Conservation (phyloP, 768 basidiomycete species). For the Chalciporus sphaerocephalus region DNA sequence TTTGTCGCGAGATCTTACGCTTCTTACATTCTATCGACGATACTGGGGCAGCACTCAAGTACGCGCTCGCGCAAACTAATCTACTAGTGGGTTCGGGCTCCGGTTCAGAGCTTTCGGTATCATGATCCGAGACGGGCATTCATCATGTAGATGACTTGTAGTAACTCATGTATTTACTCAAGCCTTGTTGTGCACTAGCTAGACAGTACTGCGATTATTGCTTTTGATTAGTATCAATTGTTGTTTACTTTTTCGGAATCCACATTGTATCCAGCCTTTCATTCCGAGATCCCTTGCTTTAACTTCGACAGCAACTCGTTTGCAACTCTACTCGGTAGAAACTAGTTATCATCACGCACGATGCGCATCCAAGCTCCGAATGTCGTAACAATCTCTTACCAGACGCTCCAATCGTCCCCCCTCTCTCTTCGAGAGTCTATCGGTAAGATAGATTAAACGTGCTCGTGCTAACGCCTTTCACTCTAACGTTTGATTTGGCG, state of each 20-base stretch:
- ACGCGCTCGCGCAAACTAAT: slow-evolving; percentile 54
- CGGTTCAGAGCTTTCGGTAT: not conserved
- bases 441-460: slow-evolving; percentile 41
- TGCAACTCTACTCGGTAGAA: not conserved
- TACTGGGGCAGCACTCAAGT: slow-evolving; percentile 63
- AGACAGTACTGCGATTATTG: no score
- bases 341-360: slow-evolving; percentile 5
- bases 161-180: not conserved
- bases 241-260: no score
- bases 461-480: not conserved
- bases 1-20: slow-evolving; percentile 87
- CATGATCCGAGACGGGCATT: not conserved
- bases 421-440: slow-evolving; percentile 55
- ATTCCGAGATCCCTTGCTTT: no score
- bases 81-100: slow-evolving; percentile 20
- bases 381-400: slow-evolving; percentile 58
- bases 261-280: no score
- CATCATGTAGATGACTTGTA: no score
- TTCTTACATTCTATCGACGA: slow-evolving; percentile 94
- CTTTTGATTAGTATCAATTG: not conserved
- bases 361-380: slow-evolving; percentile 12
- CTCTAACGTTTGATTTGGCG: not conserved
- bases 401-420: slow-evolving; percentile 50
- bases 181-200: no score
- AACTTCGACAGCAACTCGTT: not conserved